Percentiles rank a stretch among this genome's conserved stretches.
These are phyloP conservation scores for Didymella pomorum DNA, from an alignment of 2,329 filamentous ascomycete genomes.

Conservation along the genomic window DNA sequence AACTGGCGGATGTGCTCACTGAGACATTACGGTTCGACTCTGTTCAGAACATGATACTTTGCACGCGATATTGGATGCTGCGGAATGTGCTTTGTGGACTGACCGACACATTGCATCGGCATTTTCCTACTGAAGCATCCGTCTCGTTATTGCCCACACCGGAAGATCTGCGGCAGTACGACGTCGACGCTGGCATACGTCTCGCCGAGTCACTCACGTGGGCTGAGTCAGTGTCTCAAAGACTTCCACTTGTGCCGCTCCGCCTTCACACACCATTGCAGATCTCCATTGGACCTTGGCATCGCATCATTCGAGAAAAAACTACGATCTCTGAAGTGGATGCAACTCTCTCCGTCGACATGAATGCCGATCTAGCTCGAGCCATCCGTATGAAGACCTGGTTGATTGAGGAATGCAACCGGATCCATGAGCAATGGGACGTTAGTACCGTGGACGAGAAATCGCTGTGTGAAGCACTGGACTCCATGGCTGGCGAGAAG, in stretches of 20 bases:
- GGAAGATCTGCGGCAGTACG: constrained; percentile 24
- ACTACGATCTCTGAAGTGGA: background rate
- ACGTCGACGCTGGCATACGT: constrained; percentile 31
- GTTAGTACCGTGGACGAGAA: constrained; percentile 31
- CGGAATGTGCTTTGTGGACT: constrained; percentile 35
- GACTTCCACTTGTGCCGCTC: constrained; percentile 37
- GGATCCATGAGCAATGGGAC: constrained; percentile 35
- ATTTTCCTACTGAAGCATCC: constrained; percentile 30
- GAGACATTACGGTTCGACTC: constrained; percentile 33
- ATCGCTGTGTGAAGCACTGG: constrained; percentile 31
- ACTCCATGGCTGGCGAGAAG: constrained; percentile 36
- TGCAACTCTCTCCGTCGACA: background rate
- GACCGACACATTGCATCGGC: constrained; percentile 33
- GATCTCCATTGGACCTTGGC: constrained; percentile 39
- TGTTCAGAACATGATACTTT: constrained; percentile 34
- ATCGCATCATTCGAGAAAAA: constrained; percentile 28
- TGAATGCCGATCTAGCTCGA: constrained; percentile 8
- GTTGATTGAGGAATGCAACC: constrained; percentile 33
- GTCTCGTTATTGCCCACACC: constrained; percentile 31
- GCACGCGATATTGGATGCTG: constrained; percentile 41
- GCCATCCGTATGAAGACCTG: constrained; percentile 37
- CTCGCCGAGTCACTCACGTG: constrained; percentile 36
- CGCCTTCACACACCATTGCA: constrained; percentile 42
- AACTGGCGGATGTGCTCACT: constrained; percentile 32
- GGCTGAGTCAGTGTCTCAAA: constrained; percentile 29